These are phyloP conservation scores for Starmerella gropengiesseri DNA, from an alignment of 805 yeast species.

Conservation along the genomic window DNA sequence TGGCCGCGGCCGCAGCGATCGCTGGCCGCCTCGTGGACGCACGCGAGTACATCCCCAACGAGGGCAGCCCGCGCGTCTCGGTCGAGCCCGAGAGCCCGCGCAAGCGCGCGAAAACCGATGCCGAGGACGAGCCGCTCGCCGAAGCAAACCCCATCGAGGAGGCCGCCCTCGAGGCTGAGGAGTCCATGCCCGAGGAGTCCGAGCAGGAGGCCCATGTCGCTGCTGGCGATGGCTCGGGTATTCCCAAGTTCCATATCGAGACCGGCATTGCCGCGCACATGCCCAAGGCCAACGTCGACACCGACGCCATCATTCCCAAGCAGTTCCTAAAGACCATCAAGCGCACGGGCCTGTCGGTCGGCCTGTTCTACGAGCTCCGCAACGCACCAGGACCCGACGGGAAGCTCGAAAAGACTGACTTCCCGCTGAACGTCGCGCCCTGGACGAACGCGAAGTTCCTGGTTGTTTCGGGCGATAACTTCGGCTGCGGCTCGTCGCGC, in stretches of 20 bases:
- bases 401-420: constrained; percentile 63
- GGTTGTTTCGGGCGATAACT: constrained; percentile 90
- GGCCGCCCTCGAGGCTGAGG: constrained; percentile 38
- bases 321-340: constrained; percentile 96
- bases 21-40: constrained; percentile 84
- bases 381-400: constrained; percentile 53
- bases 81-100: constrained; percentile 26
- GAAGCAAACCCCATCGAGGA: constrained; percentile 53
- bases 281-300: constrained; percentile 90
- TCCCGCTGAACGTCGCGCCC: constrained; percentile 76
- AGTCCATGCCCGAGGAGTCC: constrained; percentile 21
- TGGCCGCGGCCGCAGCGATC: constrained; percentile 99
- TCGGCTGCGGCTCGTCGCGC: constrained; percentile 98
- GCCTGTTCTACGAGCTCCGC: constrained; percentile 86
- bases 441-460: constrained; percentile 70
- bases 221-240: constrained; percentile 38
- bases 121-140: constrained; percentile 34
- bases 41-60: constrained; percentile 50
- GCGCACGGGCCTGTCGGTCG: constrained; percentile 83
- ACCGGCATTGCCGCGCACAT: constrained; percentile 89
- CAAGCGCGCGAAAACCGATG: constrained; percentile 28
- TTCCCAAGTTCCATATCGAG: constrained; percentile 64
- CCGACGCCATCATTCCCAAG: constrained; percentile 97
- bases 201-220: constrained; percentile 24
- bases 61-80: constrained; percentile 28